Evolutionary conservation across 1,284 basidiomycete species (phyloP).

Genomic region (Neonothopanus nambi): DNA sequence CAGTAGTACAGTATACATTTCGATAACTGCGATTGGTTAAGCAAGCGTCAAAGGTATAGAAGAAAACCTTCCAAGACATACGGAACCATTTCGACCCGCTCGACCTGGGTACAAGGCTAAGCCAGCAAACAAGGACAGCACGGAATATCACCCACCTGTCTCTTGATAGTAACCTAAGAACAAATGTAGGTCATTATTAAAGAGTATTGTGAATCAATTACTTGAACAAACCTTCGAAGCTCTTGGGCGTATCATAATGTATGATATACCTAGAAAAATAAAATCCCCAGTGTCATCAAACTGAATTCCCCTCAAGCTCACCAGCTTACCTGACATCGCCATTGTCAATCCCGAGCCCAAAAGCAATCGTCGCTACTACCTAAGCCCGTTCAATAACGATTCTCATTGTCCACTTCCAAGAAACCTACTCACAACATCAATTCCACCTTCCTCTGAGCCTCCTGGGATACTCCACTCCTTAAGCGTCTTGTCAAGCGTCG

Average conservation of each 20-base stretch:
- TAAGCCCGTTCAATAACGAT: conserved; percentile 15
- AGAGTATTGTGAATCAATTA: background rate
- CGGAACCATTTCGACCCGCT: conserved; percentile 82
- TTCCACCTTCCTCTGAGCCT: conserved; percentile 45
- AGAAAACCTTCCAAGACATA: conserved; percentile 37
- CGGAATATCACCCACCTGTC: conserved; percentile 53
- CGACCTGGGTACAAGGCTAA: conserved; percentile 45
- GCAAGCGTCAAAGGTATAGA: background rate
- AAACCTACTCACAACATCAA: conserved; percentile 65
- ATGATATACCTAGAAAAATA: conserved; percentile 66
- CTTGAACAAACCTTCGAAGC: conserved; percentile 66
- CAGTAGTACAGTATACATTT: conserved; percentile 85
- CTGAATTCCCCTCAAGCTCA: conserved; percentile 20
- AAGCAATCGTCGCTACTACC: conserved; percentile 67
- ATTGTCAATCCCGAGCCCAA: conserved; percentile 90
- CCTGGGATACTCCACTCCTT: conserved; percentile 64
- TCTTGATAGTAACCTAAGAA: conserved; percentile 83
- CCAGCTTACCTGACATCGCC: conserved; percentile 66
- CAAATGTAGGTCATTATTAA: background rate
- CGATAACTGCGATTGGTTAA: conserved; percentile 52
- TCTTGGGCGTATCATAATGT: conserved; percentile 80
- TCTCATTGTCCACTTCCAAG: background rate
- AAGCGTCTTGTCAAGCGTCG: conserved; percentile 59
- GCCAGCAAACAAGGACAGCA: background rate
- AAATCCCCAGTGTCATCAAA: conserved; percentile 5